phyloP scores from a whole-genome alignment of 352 stramenopile genomes.

The Blastocystis sp. region DNA sequence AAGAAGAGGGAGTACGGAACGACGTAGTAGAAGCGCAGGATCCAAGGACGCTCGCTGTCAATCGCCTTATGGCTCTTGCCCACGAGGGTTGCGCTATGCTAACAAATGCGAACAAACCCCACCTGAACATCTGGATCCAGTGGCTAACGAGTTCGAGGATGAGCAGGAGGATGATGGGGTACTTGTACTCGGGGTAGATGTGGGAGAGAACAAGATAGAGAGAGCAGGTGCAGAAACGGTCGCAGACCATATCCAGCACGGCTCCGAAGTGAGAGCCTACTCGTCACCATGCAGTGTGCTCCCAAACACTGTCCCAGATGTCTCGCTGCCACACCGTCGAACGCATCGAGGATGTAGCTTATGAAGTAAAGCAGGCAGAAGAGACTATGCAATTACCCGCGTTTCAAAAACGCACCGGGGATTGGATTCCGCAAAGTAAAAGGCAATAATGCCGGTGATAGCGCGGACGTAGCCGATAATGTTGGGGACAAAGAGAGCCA shows the following conservation, averaged over 20 bases:
- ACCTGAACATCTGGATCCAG: constrained; percentile 70
- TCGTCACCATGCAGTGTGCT: background rate
- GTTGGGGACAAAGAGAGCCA: constrained; percentile 60
- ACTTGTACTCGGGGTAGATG: constrained; percentile 63
- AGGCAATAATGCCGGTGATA: constrained; percentile 62
- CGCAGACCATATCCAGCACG: constrained; percentile 66
- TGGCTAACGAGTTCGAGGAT: constrained; percentile 67
- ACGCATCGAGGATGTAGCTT: constrained; percentile 67
- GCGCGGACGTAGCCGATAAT: constrained; percentile 67
- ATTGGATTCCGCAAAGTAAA: constrained; percentile 66
- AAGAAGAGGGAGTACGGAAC: constrained; percentile 65
- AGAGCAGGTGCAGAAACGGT: constrained; percentile 57
- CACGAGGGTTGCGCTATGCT: constrained; percentile 29
- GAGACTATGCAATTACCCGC: constrained; percentile 1
- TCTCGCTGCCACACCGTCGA: constrained; percentile 60
- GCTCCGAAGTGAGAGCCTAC: constrained; percentile 69
- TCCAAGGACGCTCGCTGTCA: constrained; percentile 45
- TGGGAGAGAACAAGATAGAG: constrained; percentile 45
- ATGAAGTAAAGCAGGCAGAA: constrained; percentile 66
- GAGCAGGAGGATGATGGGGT: constrained; percentile 38
- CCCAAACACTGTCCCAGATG: constrained; percentile 35
- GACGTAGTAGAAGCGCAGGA: constrained; percentile 65
- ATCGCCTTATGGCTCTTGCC: constrained; percentile 63
- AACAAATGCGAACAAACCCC: background rate
- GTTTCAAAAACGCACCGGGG: background rate